phyloP scores from a whole-genome alignment of 1,284 basidiomycete species.

The Ustilago tritici region DNA sequence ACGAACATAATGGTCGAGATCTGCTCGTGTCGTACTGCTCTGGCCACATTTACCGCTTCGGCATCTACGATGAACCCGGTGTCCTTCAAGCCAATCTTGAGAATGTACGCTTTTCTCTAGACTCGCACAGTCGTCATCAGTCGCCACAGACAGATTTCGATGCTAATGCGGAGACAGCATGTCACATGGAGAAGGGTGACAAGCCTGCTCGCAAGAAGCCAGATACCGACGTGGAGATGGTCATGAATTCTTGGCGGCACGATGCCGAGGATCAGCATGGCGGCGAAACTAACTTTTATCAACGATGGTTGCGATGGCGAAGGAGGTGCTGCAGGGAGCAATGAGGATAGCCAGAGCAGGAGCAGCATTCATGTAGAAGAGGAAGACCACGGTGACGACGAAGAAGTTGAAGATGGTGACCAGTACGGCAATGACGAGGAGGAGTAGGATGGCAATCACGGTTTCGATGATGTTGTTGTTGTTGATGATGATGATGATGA shows the following conservation, averaged over 20 bases:
- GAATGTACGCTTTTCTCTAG: conserved; percentile 14
- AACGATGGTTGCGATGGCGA: conserved; percentile 1
- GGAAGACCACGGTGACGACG: not conserved
- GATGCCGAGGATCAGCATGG: not conserved
- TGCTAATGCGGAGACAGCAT: not conserved
- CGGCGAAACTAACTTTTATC: not conserved
- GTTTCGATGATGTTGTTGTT: not conserved
- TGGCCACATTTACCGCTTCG: conserved; percentile 64
- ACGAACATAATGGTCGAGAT: conserved; percentile 58
- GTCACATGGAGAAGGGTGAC: not conserved
- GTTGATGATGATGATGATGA: not conserved
- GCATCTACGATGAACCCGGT: conserved; percentile 59
- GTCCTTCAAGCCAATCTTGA: conserved; percentile 34
- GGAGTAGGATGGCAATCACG: not conserved
- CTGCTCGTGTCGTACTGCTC: conserved; percentile 63
- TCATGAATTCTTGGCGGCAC: not conserved
- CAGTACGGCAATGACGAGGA: not conserved
- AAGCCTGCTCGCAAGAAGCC: not conserved
- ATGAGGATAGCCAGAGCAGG: not conserved
- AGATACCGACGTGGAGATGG: not conserved
- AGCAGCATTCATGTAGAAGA: not conserved
- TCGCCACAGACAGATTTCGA: conserved; percentile 7
- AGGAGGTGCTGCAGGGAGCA: not conserved
- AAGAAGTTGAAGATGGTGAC: not conserved
- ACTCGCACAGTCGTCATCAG: conserved; percentile 5